Conservation (phyloP, 345 rosid species). For the Heritiera littoralis region DNA sequence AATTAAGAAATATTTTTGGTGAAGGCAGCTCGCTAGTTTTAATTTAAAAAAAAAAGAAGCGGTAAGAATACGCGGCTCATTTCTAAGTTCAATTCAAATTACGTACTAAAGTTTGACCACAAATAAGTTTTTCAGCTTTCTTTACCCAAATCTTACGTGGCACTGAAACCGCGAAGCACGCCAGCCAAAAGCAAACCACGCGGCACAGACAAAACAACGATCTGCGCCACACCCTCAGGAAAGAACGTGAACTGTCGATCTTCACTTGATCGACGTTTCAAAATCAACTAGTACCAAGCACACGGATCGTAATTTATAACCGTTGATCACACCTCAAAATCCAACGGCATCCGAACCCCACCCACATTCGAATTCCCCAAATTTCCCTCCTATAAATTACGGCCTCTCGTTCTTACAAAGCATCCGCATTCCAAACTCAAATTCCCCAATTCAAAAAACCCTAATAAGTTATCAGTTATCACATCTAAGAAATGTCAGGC, state of each 20-base stretch:
- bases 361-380: slow-evolving; percentile 10
- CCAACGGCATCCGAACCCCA: not conserved
- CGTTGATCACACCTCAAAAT: not conserved
- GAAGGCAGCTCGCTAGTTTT: too few species aligned
- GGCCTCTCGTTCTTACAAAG: not conserved
- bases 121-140: too few species aligned
- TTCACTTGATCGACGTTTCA: not conserved
- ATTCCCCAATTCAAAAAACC: not conserved
- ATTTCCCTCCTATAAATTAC: not conserved
- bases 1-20: too few species aligned
- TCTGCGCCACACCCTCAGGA: not conserved
- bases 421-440: not conserved
- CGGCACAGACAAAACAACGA: not conserved
- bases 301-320: not conserved
- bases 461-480: not conserved
- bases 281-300: not conserved
- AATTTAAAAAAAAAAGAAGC: too few species aligned
- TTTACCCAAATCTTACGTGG: too few species aligned
- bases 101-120: too few species aligned
- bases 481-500: slow-evolving; percentile 32
- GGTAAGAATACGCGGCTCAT: too few species aligned
- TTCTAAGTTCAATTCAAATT: too few species aligned
- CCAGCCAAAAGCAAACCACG: too few species aligned
- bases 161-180: too few species aligned
- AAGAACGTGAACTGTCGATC: not conserved